Evolutionary conservation across 352 stramenopile species (phyloP).

Genomic region (Phytophthora kernoviae): DNA sequence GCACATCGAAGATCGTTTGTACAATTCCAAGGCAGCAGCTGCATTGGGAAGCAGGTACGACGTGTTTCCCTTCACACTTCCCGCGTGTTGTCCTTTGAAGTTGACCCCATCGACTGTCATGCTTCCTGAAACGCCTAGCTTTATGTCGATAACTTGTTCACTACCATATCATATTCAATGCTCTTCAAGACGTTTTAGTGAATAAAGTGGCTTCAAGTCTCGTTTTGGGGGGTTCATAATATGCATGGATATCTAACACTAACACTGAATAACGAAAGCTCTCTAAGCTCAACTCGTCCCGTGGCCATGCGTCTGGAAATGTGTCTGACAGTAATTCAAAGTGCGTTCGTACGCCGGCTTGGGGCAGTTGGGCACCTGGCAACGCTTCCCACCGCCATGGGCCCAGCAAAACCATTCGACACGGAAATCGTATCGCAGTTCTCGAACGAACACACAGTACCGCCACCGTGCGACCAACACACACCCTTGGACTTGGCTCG

Average conservation of each 20-base stretch:
- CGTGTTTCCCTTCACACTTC: neutral
- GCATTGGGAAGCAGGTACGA: constrained; percentile 12
- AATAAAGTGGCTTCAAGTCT: neutral
- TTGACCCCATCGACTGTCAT: neutral
- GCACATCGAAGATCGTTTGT: neutral
- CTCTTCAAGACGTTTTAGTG: neutral
- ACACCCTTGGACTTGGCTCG: constrained; percentile 70
- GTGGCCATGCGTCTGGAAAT: constrained; percentile 38
- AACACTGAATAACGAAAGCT: constrained; percentile 1
- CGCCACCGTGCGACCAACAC: constrained; percentile 67
- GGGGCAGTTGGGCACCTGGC: constrained; percentile 46
- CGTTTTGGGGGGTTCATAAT: neutral
- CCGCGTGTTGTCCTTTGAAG: neutral
- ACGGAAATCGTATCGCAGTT: constrained; percentile 62
- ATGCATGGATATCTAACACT: constrained; percentile 22
- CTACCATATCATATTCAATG: too few species aligned
- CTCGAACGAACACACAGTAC: constrained; percentile 52
- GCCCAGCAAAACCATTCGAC: constrained; percentile 57
- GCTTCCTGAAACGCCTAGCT: neutral
- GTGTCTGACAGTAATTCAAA: constrained; percentile 57
- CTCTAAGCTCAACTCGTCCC: neutral
- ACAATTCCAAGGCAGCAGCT: constrained; percentile 22
- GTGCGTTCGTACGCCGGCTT: constrained; percentile 69
- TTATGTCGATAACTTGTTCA: too few species aligned
- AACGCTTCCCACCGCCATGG: constrained; percentile 47